phyloP scores from a whole-genome alignment of 2,329 filamentous ascomycete genomes.

The Fusarium sp. region DNA sequence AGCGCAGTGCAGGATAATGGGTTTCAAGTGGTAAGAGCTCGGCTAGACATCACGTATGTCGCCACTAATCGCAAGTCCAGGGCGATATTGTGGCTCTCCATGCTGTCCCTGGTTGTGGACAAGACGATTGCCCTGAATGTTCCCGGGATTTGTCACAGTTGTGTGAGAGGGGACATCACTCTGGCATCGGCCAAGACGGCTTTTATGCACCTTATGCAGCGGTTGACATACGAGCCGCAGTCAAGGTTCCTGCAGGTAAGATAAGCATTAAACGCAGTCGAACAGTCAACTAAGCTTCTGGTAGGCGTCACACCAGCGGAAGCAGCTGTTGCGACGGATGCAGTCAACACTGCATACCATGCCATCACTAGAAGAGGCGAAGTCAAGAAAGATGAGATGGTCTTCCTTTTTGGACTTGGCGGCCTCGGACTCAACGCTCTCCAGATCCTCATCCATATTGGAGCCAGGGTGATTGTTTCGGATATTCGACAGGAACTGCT shows the following conservation, averaged over 20 bases:
- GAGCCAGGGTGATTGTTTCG: constrained; percentile 34
- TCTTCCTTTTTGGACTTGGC: constrained; percentile 40
- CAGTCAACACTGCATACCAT: constrained; percentile 41
- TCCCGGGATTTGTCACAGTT: constrained; percentile 56
- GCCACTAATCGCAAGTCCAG: neutral
- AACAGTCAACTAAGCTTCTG: neutral
- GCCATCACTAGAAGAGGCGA: constrained; percentile 38
- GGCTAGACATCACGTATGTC: rapidly evolving
- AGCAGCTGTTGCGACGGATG: constrained; percentile 42
- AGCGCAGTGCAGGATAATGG: neutral
- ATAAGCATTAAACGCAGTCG: no score
- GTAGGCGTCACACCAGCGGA: constrained; percentile 36
- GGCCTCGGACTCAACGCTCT: constrained; percentile 40
- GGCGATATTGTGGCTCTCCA: constrained; percentile 44
- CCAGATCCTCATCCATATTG: constrained; percentile 34
- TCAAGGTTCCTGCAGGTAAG: constrained; percentile 31
- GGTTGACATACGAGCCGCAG: constrained; percentile 42
- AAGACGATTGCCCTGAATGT: constrained; percentile 52
- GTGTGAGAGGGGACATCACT: constrained; percentile 55
- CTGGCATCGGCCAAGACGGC: constrained; percentile 60
- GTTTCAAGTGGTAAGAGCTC: constrained; percentile 25
- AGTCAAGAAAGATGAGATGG: constrained; percentile 19
- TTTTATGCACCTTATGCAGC: constrained; percentile 58
- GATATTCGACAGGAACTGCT: constrained; percentile 39
- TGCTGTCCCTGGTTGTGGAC: constrained; percentile 35